A percentile compares a stretch with the other conserved stretches of the same genome.
These are phyloP conservation scores for Chaetothyriales sp. DNA, from an alignment of 2,329 filamentous ascomycete genomes.

Conservation along the genomic window DNA sequence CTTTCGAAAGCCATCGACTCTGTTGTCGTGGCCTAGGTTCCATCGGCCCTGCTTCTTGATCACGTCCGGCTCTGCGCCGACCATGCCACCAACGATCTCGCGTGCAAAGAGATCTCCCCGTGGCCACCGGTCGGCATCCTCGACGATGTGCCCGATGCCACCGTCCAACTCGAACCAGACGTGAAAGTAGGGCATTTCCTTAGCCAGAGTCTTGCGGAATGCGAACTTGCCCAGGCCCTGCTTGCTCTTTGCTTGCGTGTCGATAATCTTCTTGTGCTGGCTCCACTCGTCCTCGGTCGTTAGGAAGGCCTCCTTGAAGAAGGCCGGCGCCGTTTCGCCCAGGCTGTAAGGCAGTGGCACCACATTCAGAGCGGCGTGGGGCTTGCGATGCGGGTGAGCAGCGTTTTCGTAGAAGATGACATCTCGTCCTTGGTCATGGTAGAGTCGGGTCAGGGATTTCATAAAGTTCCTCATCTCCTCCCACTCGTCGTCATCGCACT, in stretches of 20 bases:
- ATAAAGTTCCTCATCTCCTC: constrained; percentile 98
- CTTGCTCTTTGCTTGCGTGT: constrained; percentile 51
- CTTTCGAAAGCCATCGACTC: constrained; percentile 67
- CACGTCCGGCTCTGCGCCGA: constrained; percentile 66
- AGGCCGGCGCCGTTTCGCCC: constrained; percentile 83
- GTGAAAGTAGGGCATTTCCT: constrained; percentile 98
- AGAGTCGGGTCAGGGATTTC: constrained; percentile 89
- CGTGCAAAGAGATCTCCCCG: constrained; percentile 82
- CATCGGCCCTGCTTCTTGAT: constrained; percentile 86
- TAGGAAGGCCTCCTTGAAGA: constrained; percentile 90
- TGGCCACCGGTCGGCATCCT: constrained; percentile 76
- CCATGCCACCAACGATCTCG: constrained; percentile 83
- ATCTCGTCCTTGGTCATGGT: constrained; percentile 80
- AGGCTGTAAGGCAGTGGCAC: constrained; percentile 81
- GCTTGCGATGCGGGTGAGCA: constrained; percentile 60
- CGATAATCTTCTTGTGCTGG: constrained; percentile 88
- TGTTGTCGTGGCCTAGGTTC: constrained; percentile 50
- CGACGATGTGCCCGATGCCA: constrained; percentile 81
- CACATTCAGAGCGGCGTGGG: constrained; percentile 73
- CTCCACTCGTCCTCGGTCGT: constrained; percentile 83
- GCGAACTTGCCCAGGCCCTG: constrained; percentile 62
- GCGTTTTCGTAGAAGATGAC: constrained; percentile 98
- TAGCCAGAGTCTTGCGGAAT: constrained; percentile 69
- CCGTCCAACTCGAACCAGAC: constrained; percentile 91
- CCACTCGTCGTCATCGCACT: constrained; percentile 98